Conservation (phyloP, 768 basidiomycete genomes). For the Hygrocybe punicea region DNA sequence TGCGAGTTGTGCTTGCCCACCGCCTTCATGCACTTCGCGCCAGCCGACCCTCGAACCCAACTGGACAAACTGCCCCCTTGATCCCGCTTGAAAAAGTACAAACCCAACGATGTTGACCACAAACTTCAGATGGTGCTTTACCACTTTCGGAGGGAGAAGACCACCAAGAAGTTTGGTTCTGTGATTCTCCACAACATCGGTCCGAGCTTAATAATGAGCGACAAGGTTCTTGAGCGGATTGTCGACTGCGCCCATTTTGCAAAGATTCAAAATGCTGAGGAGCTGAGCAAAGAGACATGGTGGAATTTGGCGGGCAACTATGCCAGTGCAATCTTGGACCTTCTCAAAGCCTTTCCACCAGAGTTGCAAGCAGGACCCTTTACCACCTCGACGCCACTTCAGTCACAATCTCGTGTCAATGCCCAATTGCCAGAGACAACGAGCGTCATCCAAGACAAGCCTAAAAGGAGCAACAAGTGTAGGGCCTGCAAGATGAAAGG, state of each 20-base stretch:
- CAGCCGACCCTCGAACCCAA: too few relatives aligned
- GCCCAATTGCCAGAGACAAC: too few relatives aligned
- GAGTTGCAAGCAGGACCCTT: neutral
- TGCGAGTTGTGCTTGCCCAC: neutral
- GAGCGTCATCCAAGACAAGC: neutral
- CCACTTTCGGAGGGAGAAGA: neutral
- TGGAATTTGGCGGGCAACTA: neutral
- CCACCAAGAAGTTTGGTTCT: neutral
- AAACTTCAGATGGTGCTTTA: neutral
- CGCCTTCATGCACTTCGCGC: neutral
- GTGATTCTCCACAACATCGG: neutral
- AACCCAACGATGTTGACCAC: neutral
- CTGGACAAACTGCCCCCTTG: too few relatives aligned
- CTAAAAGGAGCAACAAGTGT: neutral
- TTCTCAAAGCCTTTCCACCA: neutral
- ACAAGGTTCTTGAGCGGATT: neutral
- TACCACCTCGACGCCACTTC: neutral
- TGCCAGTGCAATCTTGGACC: neutral
- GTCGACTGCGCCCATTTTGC: conserved; percentile 4
- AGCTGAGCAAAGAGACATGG: conserved; percentile 10
- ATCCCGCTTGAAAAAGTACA: neutral
- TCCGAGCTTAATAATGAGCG: neutral
- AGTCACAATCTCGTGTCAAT: neutral
- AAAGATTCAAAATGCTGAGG: conserved; percentile 8
- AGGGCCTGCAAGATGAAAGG: neutral